These are phyloP conservation scores for Chenopodium suecicum DNA, from an alignment of 148 eudicot genomes.

Conservation along the genomic window DNA sequence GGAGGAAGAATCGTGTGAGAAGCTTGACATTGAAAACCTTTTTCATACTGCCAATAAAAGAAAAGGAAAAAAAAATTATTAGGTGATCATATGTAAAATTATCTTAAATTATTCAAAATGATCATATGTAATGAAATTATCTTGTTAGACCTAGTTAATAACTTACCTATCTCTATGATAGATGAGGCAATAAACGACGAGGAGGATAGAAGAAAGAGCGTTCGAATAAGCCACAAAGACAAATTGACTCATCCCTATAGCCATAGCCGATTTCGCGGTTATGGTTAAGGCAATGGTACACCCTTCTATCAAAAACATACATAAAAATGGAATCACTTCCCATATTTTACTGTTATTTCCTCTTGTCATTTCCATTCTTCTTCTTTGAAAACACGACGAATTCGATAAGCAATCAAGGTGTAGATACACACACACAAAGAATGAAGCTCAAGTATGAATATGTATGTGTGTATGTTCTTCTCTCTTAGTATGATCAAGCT, in stretches of 20 bases:
- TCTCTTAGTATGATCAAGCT: neutral
- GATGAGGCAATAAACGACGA: constrained; percentile 47
- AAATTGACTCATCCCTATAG: constrained; percentile 64
- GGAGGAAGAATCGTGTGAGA: constrained; percentile 49
- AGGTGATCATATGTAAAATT: neutral
- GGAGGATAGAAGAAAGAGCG: constrained; percentile 57
- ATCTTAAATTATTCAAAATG: neutral
- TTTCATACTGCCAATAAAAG: constrained; percentile 28
- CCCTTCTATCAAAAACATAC: constrained; percentile 62
- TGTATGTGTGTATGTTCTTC: too few relatives aligned
- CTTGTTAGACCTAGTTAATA: neutral
- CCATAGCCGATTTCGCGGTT: constrained; percentile 56
- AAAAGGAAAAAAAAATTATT: neutral
- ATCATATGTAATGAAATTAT: neutral
- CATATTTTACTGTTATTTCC: constrained; percentile 19
- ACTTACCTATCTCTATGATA: constrained; percentile 46
- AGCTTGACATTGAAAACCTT: constrained; percentile 40
- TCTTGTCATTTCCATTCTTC: constrained; percentile 5
- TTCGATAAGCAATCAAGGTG: neutral
- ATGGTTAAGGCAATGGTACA: constrained; percentile 66
- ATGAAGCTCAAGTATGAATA: too few relatives aligned
- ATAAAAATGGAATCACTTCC: constrained; percentile 37
- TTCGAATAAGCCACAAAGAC: constrained; percentile 80
- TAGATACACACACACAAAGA: too few relatives aligned
- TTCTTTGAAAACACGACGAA: too few relatives aligned